phyloP scores from a whole-genome alignment of 1,284 basidiomycete species.

The Melanopsichium pennsylvanicum region DNA sequence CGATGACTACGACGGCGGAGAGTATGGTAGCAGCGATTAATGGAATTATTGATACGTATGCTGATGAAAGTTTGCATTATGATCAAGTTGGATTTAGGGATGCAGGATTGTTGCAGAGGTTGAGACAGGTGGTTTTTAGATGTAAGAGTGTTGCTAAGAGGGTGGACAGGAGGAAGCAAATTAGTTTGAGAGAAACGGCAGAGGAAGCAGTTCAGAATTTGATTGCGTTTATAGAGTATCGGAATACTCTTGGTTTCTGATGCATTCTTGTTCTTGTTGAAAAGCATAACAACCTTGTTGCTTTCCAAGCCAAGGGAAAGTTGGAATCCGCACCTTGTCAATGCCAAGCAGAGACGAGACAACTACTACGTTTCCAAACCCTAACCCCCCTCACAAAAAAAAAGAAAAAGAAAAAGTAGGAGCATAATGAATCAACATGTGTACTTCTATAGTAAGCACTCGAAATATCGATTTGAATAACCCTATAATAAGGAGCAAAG shows the following conservation, averaged over 20 bases:
- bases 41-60: constrained; percentile 90
- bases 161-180: constrained; percentile 69
- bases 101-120: constrained; percentile 66
- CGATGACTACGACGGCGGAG: constrained; percentile 71
- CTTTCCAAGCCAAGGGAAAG: too few relatives aligned
- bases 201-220: constrained; percentile 77
- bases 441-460: too few relatives aligned
- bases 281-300: too few relatives aligned
- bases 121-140: constrained; percentile 19
- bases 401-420: too few relatives aligned
- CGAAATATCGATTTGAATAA: too few relatives aligned
- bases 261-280: too few relatives aligned
- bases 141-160: constrained; percentile 24
- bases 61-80: constrained; percentile 84
- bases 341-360: too few relatives aligned
- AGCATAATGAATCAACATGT: too few relatives aligned
- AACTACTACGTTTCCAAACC: too few relatives aligned
- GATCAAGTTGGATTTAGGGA: constrained; percentile 77
- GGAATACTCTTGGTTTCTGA: constrained; percentile 64
- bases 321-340: too few relatives aligned
- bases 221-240: constrained; percentile 85
- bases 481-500: too few relatives aligned
- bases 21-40: constrained; percentile 81
- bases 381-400: too few relatives aligned
- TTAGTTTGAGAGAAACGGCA: constrained; percentile 66